Evolutionary conservation across 345 rosid genomes (phyloP).

Genomic region (Euclidium syriacum): DNA sequence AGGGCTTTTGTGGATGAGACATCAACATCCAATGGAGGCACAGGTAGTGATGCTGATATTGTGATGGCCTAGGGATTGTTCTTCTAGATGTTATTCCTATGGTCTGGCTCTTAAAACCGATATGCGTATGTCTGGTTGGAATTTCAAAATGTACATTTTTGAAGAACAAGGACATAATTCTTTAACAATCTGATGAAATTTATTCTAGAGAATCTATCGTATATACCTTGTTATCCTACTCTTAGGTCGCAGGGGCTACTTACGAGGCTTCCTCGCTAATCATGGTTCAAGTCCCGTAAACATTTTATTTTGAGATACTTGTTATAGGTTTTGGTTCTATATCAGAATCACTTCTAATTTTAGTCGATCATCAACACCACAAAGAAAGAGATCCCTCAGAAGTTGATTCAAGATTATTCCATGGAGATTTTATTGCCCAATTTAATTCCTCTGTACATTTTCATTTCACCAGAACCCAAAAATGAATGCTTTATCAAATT

Average conservation of each 20-base stretch:
- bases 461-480: slow-evolving; percentile 12
- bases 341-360: too few relatives aligned
- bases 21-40: too few relatives aligned
- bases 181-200: too few relatives aligned
- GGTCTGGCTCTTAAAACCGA: too few relatives aligned
- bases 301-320: neutral
- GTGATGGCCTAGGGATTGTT: too few relatives aligned
- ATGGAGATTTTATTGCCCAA: neutral
- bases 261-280: neutral
- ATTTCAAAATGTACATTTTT: too few relatives aligned
- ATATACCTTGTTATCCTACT: neutral
- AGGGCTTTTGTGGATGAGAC: too few relatives aligned
- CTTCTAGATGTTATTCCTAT: too few relatives aligned
- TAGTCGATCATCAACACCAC: neutral
- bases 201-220: too few relatives aligned
- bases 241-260: neutral
- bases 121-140: too few relatives aligned
- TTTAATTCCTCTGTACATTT: slow-evolving; percentile 20
- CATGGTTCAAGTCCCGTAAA: neutral
- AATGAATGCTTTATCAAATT: slow-evolving; percentile 16
- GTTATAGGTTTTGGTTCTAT: neutral
- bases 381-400: neutral
- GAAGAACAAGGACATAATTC: too few relatives aligned
- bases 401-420: slow-evolving; percentile 6
- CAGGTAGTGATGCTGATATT: too few relatives aligned